Evolutionary conservation across 2,329 filamentous ascomycete species (phyloP).

Genomic region (Phialophora tarda): DNA sequence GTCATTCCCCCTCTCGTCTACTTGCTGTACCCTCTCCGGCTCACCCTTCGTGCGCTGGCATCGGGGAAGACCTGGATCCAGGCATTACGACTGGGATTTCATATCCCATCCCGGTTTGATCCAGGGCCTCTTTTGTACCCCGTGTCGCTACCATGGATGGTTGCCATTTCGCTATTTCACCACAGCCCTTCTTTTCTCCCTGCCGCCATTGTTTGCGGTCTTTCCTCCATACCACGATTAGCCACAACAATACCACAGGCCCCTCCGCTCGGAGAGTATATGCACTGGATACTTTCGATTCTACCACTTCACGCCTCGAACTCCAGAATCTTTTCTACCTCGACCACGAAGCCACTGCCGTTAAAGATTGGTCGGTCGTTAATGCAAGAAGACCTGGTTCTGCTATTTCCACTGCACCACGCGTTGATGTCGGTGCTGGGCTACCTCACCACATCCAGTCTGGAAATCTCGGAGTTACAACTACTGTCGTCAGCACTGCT

Average conservation of each 20-base stretch:
- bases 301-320: constrained; percentile 61
- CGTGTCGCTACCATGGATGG: constrained; percentile 73
- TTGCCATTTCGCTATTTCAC: constrained; percentile 74
- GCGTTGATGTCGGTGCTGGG: constrained; percentile 74
- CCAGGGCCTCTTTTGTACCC: constrained; percentile 92
- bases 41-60: constrained; percentile 22
- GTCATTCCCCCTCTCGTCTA: constrained; percentile 32
- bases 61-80: constrained; percentile 23
- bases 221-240: constrained; percentile 75
- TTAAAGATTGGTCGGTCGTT: constrained; percentile 42
- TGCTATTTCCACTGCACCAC: constrained; percentile 84
- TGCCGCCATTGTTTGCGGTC: constrained; percentile 79
- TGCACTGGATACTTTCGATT: constrained; percentile 81
- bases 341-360: constrained; percentile 19
- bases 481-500: constrained; percentile 82
- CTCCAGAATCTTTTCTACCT: background rate
- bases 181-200: constrained; percentile 68
- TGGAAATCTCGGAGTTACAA: constrained; percentile 85
- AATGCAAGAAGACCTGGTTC: constrained; percentile 63
- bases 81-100: constrained; percentile 48
- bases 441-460: constrained; percentile 84
- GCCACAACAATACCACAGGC: constrained; percentile 68
- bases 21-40: constrained; percentile 34
- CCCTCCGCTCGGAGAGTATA: constrained; percentile 60
- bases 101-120: constrained; percentile 80